phyloP scores from a whole-genome alignment of 805 yeast genomes.

The Ogataea trehalophila region DNA sequence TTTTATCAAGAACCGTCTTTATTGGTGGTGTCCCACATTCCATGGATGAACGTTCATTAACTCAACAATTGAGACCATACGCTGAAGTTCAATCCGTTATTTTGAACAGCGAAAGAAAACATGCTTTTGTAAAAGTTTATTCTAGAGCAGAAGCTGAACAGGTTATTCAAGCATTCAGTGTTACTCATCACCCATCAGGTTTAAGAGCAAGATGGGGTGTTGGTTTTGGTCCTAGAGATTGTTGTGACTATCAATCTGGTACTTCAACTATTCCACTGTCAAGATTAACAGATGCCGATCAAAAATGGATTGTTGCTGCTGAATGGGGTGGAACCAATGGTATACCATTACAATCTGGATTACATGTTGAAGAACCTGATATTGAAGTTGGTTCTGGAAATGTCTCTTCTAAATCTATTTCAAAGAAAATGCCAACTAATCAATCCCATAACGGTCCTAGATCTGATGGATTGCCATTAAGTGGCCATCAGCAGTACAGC shows the following conservation, averaged over 20 bases:
- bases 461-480: constrained; percentile 40
- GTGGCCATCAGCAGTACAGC: neutral
- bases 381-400: constrained; percentile 97
- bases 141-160: constrained; percentile 88
- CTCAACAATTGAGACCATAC: constrained; percentile 68
- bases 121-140: constrained; percentile 93
- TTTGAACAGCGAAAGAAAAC: constrained; percentile 82
- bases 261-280: constrained; percentile 80
- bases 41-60: constrained; percentile 73
- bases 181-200: constrained; percentile 52
- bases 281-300: constrained; percentile 91
- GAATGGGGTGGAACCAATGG: constrained; percentile 99
- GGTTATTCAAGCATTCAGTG: constrained; percentile 63
- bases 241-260: constrained; percentile 93
- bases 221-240: constrained; percentile 97
- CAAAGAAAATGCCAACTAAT: constrained; percentile 89
- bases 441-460: constrained; percentile 81
- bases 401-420: constrained; percentile 85
- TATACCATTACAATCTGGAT: constrained; percentile 67
- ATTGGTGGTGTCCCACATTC: constrained; percentile 88
- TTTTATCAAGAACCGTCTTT: constrained; percentile 83
- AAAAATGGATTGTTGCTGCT: constrained; percentile 80
- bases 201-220: constrained; percentile 97
- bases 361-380: constrained; percentile 94
- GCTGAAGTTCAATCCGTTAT: constrained; percentile 92